A percentile compares a stretch with the other conserved stretches of the same genome.
Evolutionary conservation across 345 rosid species (phyloP).

Genomic region (Combretum micranthum): DNA sequence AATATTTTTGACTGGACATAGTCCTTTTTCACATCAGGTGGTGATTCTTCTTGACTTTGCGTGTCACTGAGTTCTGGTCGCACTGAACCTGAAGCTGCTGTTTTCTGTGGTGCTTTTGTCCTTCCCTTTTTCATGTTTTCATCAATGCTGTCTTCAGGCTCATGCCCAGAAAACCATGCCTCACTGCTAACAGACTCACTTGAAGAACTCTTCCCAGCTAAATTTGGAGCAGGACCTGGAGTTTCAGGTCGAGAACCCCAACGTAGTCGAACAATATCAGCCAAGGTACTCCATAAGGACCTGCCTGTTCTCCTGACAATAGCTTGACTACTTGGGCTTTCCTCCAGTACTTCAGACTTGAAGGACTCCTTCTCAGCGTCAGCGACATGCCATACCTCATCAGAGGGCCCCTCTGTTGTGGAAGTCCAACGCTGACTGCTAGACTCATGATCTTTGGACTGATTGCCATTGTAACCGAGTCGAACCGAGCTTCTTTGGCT

Average conservation of each 20-base stretch:
- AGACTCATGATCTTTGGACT: constrained; percentile 32
- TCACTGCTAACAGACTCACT: constrained; percentile 58
- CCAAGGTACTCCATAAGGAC: constrained; percentile 73
- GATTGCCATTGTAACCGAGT: constrained; percentile 17
- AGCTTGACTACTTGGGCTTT: constrained; percentile 26
- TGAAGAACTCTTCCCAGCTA: constrained; percentile 52
- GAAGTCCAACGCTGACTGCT: constrained; percentile 36
- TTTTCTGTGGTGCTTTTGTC: constrained; percentile 27
- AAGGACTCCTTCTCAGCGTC: constrained; percentile 40
- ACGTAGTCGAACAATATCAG: constrained; percentile 52
- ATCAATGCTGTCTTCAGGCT: constrained; percentile 53
- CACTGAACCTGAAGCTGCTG: constrained; percentile 24
- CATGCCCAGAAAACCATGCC: constrained; percentile 85
- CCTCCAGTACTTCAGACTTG: constrained; percentile 34
- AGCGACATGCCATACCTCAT: constrained; percentile 79
- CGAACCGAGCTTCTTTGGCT: constrained; percentile 26
- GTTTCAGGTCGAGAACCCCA: constrained; percentile 66
- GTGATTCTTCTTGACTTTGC: constrained; percentile 28
- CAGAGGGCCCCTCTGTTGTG: constrained; percentile 72
- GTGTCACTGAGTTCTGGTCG: constrained; percentile 26
- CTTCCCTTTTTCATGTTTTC: constrained; percentile 37
- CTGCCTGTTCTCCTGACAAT: constrained; percentile 51
- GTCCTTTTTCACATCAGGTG: constrained; percentile 26
- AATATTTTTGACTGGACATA: constrained; percentile 25
- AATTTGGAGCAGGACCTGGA: constrained; percentile 37